Percentiles rank a stretch among this genome's conserved stretches.
These are phyloP conservation scores for Alternaria rosae DNA, from an alignment of 2,329 filamentous ascomycete genomes.

Conservation along the genomic window DNA sequence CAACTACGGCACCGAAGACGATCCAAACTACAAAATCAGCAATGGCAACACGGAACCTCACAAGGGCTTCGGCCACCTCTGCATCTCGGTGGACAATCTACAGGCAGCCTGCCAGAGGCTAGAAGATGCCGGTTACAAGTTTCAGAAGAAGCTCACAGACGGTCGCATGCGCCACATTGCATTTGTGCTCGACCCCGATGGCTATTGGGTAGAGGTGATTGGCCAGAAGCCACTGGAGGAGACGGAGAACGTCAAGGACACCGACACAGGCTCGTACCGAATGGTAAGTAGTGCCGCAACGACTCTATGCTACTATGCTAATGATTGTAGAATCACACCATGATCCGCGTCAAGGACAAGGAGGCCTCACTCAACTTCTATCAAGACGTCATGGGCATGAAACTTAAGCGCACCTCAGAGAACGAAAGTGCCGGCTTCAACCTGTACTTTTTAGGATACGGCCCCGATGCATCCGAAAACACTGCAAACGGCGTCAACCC, in stretches of 20 bases:
- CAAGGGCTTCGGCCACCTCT: slow-evolving; percentile 84
- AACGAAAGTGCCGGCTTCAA: slow-evolving; percentile 78
- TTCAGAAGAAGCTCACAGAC: slow-evolving; percentile 93
- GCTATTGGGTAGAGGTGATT: slow-evolving; percentile 76
- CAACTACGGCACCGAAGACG: slow-evolving; percentile 88
- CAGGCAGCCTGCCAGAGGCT: slow-evolving; percentile 89
- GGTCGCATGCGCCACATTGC: slow-evolving; percentile 78
- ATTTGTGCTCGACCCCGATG: slow-evolving; percentile 87
- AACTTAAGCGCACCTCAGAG: slow-evolving; percentile 75
- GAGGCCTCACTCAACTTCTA: slow-evolving; percentile 59
- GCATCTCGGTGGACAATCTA: slow-evolving; percentile 72
- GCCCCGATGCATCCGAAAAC: slow-evolving; percentile 55
- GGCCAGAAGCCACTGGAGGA: slow-evolving; percentile 74
- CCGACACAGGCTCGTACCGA: slow-evolving; percentile 77
- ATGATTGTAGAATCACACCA: slow-evolving; percentile 76
- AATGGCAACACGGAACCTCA: slow-evolving; percentile 94
- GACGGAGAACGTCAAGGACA: slow-evolving; percentile 74
- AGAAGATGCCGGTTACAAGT: slow-evolving; percentile 87
- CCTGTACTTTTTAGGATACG: slow-evolving; percentile 90
- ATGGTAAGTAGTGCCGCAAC: slow-evolving; percentile 52
- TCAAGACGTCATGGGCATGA: slow-evolving; percentile 88
- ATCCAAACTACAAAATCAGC: slow-evolving; percentile 78
- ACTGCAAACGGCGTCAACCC: slow-evolving; percentile 65
- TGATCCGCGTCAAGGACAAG: slow-evolving; percentile 85
- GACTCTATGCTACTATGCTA: slow-evolving; percentile 3